Conservation (phyloP, 768 basidiomycete genomes). For the Naganishia friedmannii region DNA sequence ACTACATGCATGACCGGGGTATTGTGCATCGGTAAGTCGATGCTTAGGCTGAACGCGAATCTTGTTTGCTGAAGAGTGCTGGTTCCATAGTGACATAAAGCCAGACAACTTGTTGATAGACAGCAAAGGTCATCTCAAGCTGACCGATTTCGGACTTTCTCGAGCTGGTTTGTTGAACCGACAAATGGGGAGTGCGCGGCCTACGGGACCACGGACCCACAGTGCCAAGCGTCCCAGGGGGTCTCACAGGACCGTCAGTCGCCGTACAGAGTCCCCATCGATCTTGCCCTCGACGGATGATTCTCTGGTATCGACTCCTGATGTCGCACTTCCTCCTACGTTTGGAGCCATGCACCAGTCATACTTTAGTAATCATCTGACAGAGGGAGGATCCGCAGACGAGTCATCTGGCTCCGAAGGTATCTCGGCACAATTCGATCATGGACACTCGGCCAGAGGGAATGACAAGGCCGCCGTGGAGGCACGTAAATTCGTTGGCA, state of each 20-base stretch:
- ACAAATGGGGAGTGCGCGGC: conserved; percentile 60
- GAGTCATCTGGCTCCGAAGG: conserved; percentile 85
- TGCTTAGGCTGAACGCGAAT: conserved; percentile 12
- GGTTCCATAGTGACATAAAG: conserved; percentile 74
- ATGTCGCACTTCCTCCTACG: conserved; percentile 37
- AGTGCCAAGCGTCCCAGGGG: conserved; percentile 34
- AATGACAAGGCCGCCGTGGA: conserved; percentile 54
- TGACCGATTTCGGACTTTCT: conserved; percentile 96
- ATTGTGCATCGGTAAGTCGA: conserved; percentile 86
- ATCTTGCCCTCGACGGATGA: conserved; percentile 43
- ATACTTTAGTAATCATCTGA: conserved; percentile 47
- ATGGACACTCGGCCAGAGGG: conserved; percentile 4
- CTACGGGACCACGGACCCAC: conserved; percentile 45
- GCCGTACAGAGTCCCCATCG: conserved; percentile 59
- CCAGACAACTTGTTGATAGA: conserved; percentile 98
- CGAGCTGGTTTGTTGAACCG: conserved; percentile 96
- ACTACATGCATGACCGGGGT: conserved; percentile 91
- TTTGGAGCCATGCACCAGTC: conserved; percentile 45
- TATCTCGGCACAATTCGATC: conserved; percentile 15
- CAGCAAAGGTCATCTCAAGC: conserved; percentile 89
- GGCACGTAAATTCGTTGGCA: conserved; percentile 92
- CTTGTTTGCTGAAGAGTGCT: neutral
- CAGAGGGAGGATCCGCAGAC: conserved; percentile 48
- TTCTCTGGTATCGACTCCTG: conserved; percentile 51
- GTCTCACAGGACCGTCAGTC: neutral